phyloP scores from a whole-genome alignment of 169 alveolate genomes.

The Plasmodium relictum region DNA sequence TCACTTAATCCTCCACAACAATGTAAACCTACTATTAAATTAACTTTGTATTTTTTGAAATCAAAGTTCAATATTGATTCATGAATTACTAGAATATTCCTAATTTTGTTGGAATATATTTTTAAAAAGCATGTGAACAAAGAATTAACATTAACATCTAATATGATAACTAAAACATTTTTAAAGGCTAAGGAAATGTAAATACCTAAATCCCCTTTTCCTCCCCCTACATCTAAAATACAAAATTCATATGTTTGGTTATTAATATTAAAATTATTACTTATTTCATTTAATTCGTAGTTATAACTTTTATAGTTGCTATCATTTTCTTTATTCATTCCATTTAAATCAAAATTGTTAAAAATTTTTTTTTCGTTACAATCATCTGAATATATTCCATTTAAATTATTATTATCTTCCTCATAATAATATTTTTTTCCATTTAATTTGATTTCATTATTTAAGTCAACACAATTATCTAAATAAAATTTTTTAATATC shows the following conservation, averaged over 20 bases:
- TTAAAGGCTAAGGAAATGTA: conserved; percentile 65
- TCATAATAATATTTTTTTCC: not conserved
- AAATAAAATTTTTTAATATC: conserved; percentile 27
- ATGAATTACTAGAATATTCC: conserved; percentile 45
- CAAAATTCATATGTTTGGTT: conserved; percentile 51
- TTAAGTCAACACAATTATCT: not conserved
- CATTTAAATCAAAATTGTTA: not conserved
- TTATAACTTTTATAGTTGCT: not conserved
- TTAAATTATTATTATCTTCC: not conserved
- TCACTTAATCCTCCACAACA: conserved; percentile 76
- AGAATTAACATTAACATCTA: conserved; percentile 70
- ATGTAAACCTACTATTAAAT: conserved; percentile 69
- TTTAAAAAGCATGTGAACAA: conserved; percentile 66
- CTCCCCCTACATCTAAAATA: conserved; percentile 75
- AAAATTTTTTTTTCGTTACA: not conserved
- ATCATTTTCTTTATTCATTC: not conserved
- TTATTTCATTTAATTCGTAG: not conserved
- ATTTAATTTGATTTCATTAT: conserved; percentile 3
- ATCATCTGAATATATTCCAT: not conserved
- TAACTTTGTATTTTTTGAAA: conserved; percentile 62
- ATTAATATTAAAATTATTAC: not conserved
- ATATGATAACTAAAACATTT: conserved; percentile 66
- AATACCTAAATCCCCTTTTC: conserved; percentile 76
- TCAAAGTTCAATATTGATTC: conserved; percentile 75
- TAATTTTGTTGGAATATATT: conserved; percentile 48